These are phyloP conservation scores for Penicillium turbatum DNA, from an alignment of 495 filamentous ascomycete genomes.

Conservation along the genomic window DNA sequence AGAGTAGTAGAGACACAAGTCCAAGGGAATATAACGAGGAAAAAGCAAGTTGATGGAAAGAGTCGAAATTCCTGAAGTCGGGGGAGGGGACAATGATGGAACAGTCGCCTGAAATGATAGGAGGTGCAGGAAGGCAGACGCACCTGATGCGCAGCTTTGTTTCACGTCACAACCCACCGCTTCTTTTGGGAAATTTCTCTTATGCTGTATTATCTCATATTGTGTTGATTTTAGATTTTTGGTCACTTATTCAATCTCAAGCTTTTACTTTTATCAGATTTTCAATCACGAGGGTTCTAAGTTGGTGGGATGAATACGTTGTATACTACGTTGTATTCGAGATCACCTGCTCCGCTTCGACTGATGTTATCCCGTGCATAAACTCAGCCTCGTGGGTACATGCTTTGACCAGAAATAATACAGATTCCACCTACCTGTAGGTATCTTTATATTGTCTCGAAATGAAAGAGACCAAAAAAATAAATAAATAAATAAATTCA, in stretches of 20 bases:
- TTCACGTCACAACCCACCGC: slow-evolving; percentile 23
- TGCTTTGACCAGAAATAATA: slow-evolving; percentile 9
- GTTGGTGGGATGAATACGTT: neutral
- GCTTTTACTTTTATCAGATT: neutral
- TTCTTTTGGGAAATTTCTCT: slow-evolving; percentile 1
- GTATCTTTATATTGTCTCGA: no score
- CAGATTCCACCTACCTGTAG: neutral
- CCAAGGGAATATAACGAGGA: neutral
- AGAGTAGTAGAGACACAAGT: neutral
- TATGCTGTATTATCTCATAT: neutral
- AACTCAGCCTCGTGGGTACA: slow-evolving; percentile 10
- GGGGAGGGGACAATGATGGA: slow-evolving; percentile 17
- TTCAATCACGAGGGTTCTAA: neutral
- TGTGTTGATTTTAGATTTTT: neutral
- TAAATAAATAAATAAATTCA: no score
- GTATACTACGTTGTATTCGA: no score
- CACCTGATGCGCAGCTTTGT: slow-evolving; percentile 34
- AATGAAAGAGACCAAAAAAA: no score
- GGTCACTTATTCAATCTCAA: neutral
- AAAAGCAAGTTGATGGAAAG: slow-evolving; percentile 4
- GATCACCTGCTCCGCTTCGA: slow-evolving; percentile 6
- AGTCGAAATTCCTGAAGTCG: slow-evolving; percentile 5
- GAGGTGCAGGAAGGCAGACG: slow-evolving; percentile 31
- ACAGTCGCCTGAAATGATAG: slow-evolving; percentile 34
- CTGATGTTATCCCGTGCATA: slow-evolving; percentile 6